Percentiles rank a stretch among this genome's conserved stretches.
Evolutionary conservation across 148 eudicot genomes (phyloP).

Genomic region (Chenopodium berlandieri): DNA sequence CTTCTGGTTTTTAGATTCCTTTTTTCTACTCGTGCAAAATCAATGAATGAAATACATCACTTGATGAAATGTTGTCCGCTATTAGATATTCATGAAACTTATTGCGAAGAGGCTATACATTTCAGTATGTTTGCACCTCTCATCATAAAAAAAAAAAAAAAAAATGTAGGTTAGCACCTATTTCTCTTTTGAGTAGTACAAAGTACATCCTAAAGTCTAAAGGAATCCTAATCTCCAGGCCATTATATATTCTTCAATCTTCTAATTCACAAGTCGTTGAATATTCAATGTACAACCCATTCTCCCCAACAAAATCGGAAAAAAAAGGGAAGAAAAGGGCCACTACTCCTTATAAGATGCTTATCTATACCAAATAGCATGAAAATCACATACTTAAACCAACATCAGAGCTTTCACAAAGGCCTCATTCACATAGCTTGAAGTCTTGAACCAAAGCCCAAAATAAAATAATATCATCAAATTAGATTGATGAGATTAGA

Average conservation of each 20-base stretch:
- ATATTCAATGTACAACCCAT: neutral
- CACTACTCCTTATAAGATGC: neutral
- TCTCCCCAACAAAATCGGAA: neutral
- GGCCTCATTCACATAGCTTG: neutral
- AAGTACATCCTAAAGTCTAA: neutral
- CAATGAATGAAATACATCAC: no score
- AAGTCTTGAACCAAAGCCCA: neutral
- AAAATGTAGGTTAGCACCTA: no score
- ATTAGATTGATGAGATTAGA: neutral
- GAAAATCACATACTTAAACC: neutral
- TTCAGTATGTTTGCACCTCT: neutral
- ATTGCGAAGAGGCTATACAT: neutral
- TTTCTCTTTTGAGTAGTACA: neutral
- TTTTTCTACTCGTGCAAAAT: neutral
- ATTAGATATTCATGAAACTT: neutral
- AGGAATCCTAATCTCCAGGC: neutral
- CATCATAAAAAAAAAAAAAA: no score
- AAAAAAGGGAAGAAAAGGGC: neutral
- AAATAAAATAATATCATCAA: neutral
- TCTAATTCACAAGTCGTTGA: no score
- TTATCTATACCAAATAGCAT: neutral
- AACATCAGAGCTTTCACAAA: neutral
- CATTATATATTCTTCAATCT: neutral
- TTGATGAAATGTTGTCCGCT: neutral
- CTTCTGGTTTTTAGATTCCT: neutral